Base-by-base conservation (phyloP, 2,329 filamentous ascomycete species). In the Orbilia ellipsospora region DNA sequence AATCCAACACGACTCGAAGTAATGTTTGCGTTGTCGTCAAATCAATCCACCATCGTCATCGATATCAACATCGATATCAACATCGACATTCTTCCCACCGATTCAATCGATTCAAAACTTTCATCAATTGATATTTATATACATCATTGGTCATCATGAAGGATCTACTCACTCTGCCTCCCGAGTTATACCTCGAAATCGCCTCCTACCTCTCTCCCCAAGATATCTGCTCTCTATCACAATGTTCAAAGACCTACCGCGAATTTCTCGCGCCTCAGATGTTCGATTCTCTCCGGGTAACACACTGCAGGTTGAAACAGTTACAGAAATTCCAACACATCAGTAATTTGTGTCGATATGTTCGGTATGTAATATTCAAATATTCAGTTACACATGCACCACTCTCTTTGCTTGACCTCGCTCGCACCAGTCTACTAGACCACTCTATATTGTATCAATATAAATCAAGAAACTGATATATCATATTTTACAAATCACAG, bases 161-260 rank as follows among this genome's bases (percentile, higher is more conserved):
- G 10, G 12, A 8, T 36, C n/a, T 64, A 1, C 4, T 26, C 28
- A 26, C 26, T 7, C 16, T 64, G 1, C 60, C 60, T 16, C n/a
- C 16, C 18, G 57, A 61, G 48, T n/a, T 61, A 7, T 40, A 28
- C 23, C 23, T 61, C 3, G 16, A 55, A 16, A 28, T 65, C 10
- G 23, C 42, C 8, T 45, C 36, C 18, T 45, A 59, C 16, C 36
- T 59, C 8, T 10, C 12, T 10, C 23, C 16, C 2, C 15, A 28
- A 20, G 55, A 59, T 15, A 20, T 59, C 16, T 13, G 5, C 15
- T 5, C 7, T 16, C 16, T 59, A 26, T 44, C 36, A 8, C 44
- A 26, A 16, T 45, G 36, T n/a, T 59, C 36, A 8, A 23, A 5
- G n/a, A 3, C 2, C 8, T n/a, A 15, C 40, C 55, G 40, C 8